A percentile compares a stretch with the other conserved stretches of the same genome.
These are phyloP conservation scores for Gossypium aridum DNA, from an alignment of 441 rosid species.

Conservation along the genomic window DNA sequence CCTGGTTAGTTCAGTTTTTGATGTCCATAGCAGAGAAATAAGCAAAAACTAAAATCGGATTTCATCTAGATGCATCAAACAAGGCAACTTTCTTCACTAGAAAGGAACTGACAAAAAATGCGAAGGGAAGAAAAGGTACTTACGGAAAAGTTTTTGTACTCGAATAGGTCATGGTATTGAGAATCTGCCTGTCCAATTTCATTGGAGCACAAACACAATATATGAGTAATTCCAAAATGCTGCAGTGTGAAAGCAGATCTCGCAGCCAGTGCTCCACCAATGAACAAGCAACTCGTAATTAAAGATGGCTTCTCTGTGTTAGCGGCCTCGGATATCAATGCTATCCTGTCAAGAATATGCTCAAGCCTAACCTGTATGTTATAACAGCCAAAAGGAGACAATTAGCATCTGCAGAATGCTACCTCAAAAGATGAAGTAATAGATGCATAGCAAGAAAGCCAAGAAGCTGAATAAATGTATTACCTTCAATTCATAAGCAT, in stretches of 20 bases:
- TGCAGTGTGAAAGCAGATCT: conserved; percentile 81
- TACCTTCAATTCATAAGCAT: conserved; percentile 99
- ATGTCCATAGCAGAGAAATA: background rate
- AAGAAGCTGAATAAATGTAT: conserved; percentile 1
- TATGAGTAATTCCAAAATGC: conserved; percentile 72
- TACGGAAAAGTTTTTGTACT: conserved; percentile 84
- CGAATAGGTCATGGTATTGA: conserved; percentile 68
- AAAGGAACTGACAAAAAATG: background rate
- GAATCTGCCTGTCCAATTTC: conserved; percentile 98
- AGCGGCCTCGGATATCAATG: conserved; percentile 89
- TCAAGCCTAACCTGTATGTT: conserved; percentile 84
- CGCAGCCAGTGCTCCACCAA: conserved; percentile 95
- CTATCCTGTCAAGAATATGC: conserved; percentile 95
- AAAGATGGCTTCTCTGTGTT: conserved; percentile 93
- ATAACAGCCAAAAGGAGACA: background rate
- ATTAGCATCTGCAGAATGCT: conserved; percentile 8
- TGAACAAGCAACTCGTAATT: conserved; percentile 61
- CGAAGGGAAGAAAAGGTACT: conserved; percentile 26
- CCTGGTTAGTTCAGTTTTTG: background rate
- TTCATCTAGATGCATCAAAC: background rate
- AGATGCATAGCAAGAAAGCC: background rate
- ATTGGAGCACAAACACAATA: conserved; percentile 89
- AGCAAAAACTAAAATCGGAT: background rate
- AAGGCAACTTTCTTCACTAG: background rate
- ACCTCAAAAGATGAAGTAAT: background rate